Conservation (phyloP, 2,329 filamentous ascomycete species). For the Sarocladium oryzae region DNA sequence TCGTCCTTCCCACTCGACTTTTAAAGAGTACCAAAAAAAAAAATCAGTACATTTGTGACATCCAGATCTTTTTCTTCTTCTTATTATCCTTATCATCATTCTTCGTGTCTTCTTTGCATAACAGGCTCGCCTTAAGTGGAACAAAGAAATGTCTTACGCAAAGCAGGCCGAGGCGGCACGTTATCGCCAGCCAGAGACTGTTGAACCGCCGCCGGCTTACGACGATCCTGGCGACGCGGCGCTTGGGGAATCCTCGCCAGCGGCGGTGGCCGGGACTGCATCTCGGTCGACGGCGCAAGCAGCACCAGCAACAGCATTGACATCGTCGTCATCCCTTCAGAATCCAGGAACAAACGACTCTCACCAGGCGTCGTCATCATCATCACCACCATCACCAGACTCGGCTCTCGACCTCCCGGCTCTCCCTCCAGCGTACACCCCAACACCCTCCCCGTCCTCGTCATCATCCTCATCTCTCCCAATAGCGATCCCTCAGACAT, state of each 20-base stretch:
- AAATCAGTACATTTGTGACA: no score
- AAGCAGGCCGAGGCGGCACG: slow-evolving; percentile 1
- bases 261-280: neutral
- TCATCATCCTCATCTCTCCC: slow-evolving; percentile 14
- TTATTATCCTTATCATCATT: no score
- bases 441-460: neutral
- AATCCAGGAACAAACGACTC: no score
- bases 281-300: neutral
- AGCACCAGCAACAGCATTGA: neutral
- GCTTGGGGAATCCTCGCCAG: neutral
- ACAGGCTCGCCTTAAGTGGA: no score
- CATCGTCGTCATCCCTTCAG: neutral
- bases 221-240: neutral
- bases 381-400: neutral
- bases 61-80: no score
- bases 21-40: no score
- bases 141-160: neutral
- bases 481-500: slow-evolving; percentile 35
- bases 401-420: slow-evolving; percentile 25
- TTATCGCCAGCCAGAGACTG: neutral
- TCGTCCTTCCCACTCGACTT: neutral
- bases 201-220: slow-evolving; percentile 3
- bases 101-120: no score
- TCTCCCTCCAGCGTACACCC: slow-evolving; percentile 15
- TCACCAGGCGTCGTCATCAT: neutral